Evolutionary conservation across 495 filamentous ascomycete species (phyloP).

Genomic region (Echria macrotheca): DNA sequence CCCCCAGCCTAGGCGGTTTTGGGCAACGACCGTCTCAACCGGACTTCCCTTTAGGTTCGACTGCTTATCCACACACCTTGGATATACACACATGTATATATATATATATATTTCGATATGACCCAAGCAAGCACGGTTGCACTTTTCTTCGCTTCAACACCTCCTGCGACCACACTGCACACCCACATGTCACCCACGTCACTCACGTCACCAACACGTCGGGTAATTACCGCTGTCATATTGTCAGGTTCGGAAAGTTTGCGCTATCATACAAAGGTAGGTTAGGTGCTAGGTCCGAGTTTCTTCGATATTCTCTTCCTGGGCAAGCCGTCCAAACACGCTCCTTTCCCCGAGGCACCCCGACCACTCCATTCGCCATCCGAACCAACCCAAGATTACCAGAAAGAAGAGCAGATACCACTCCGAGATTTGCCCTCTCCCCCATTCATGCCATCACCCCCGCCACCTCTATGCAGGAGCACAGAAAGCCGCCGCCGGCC

Average conservation of each 20-base stretch:
- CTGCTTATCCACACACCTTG: too few relatives aligned
- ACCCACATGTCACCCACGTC: not conserved
- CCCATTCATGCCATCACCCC: not conserved
- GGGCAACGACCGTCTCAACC: too few relatives aligned
- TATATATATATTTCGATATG: too few relatives aligned
- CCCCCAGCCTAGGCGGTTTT: too few relatives aligned
- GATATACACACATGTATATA: too few relatives aligned
- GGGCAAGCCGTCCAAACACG: not conserved
- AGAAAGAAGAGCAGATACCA: not conserved
- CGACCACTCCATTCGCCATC: not conserved
- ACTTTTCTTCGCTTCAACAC: not conserved
- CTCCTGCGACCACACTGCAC: not conserved
- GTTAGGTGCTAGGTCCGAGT: not conserved
- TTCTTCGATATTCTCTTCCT: not conserved
- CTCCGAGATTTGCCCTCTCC: not conserved
- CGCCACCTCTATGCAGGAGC: not conserved
- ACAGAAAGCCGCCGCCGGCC: not conserved
- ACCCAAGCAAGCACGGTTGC: too few relatives aligned
- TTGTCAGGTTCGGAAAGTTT: constrained; percentile 4
- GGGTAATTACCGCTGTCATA: not conserved
- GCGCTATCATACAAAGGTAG: constrained; percentile 9
- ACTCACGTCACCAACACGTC: too few relatives aligned
- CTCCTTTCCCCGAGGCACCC: not conserved
- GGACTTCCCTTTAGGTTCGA: too few relatives aligned
- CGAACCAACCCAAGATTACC: not conserved